Base-by-base conservation (phyloP, 805 yeast species). In the Starmerella sirachaensis region DNA sequence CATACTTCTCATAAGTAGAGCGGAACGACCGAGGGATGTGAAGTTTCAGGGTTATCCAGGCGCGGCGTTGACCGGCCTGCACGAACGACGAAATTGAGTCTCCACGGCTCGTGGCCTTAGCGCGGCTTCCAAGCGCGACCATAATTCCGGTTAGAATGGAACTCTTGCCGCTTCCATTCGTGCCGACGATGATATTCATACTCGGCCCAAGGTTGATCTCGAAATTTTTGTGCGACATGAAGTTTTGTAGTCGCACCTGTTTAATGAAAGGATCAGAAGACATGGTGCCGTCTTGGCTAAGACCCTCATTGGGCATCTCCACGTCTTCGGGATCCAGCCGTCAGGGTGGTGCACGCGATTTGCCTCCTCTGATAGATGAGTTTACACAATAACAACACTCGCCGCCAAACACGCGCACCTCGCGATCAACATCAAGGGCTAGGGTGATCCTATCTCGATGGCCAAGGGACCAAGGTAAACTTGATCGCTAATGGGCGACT, bases 151-250 rank as follows among this genome's bases (percentile, higher is more conserved):
- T 84, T 41, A 86, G 61, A 14, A 86, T 69, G 1, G 96, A 93
- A 54, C 83, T 72, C 54, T 86, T 86, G 21, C 97, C 97, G 26
- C 86, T 75, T 2, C 97, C 97, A 53, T 86, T 86, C 40, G 78
- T 67, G 16, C 97, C 97, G 27, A 82, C 78, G 40, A 86, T 82
- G 53, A 86, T 80, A 56, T 86, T 86, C 48, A 86, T 66, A 37
- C 76, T 72, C 0, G 88, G 85, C 1, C 91, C 91, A 22, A 86
- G 66, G 3, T 68, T 70, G 7, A 91, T 60, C 39, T 74, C 75
- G 51, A 91, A 82, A 38, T 81, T 72, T 32, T 74, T 78, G 54
- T 91, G 98, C 42, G 52, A 48, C 54, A 50, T 49, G 46, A 47
- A 46, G 31, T 50, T 45, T 29, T 69, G 67, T 29, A 86, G 60